These are phyloP conservation scores for Xylaria telfairii DNA, from an alignment of 495 filamentous ascomycete genomes.

Conservation along the genomic window DNA sequence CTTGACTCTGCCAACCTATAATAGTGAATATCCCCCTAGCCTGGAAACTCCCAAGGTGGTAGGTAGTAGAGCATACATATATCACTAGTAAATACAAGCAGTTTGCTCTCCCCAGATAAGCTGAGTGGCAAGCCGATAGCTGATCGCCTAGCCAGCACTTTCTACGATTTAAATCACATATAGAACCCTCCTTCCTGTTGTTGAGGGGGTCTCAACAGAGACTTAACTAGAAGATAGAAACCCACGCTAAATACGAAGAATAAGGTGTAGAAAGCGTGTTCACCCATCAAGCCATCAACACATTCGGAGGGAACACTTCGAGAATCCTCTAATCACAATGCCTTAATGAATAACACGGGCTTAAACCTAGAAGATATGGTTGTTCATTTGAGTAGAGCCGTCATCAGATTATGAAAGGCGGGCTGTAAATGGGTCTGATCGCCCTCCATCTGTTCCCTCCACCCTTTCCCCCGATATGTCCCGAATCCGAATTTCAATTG, in stretches of 20 bases:
- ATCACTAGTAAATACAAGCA: no score
- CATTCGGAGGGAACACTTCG: no score
- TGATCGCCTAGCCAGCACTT: not conserved
- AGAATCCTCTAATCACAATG: not conserved
- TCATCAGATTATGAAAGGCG: not conserved
- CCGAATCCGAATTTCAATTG: slow-evolving; percentile 11
- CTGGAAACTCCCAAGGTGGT: no score
- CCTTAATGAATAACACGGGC: not conserved
- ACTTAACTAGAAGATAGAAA: not conserved
- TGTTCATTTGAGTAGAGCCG: not conserved
- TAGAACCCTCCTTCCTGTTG: not conserved
- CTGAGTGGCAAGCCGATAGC: not conserved
- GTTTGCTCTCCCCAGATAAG: no score
- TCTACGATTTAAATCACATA: not conserved
- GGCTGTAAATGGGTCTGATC: not conserved
- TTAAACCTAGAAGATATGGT: not conserved
- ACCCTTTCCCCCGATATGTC: not conserved
- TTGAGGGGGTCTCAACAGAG: not conserved
- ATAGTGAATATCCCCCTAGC: no score
- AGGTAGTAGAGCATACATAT: no score
- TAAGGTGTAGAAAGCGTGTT: not conserved
- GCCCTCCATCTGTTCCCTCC: not conserved
- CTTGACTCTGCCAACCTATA: no score
- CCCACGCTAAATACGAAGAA: not conserved
- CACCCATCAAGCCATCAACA: not conserved